phyloP scores from a whole-genome alignment of 805 yeast species.

The Schizosaccharomyces pombe region ASM294v3 CU329670.1:546501-547000 shows the following conservation, averaged over 20 bases:
- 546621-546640: no score
- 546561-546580: no score
- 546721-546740: neutral
- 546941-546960: neutral
- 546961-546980: no score
- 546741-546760: neutral
- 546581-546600: no score
- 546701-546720: neutral
- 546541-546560: no score
- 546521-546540: no score
- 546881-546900: neutral
- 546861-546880: neutral
- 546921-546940: neutral
- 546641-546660: no score
- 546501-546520: no score
- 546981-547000: no score
- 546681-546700: no score
- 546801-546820: neutral
- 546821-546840: neutral
- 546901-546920: neutral
- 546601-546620: no score
- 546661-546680: no score
- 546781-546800: neutral
- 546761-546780: neutral
- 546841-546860: neutral